Conservation (phyloP, 129 eudicot species). For the Artemisia annua region DNA sequence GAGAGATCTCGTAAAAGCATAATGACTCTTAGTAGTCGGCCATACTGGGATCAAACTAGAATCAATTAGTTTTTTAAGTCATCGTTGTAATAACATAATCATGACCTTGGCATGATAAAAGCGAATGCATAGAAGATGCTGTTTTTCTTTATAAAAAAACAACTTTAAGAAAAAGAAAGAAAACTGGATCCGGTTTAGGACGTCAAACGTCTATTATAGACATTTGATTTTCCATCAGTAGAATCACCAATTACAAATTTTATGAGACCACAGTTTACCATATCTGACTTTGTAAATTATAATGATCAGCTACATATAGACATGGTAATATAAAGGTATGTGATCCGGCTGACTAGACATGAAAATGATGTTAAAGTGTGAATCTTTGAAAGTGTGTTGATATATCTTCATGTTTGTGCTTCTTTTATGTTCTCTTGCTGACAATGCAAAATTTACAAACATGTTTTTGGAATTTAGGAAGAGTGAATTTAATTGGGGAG, state of each 20-base stretch:
- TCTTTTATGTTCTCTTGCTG: neutral
- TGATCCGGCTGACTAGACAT: conserved; percentile 5
- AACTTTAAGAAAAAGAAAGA: neutral
- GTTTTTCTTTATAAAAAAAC: too few relatives aligned
- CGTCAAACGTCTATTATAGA: conserved; percentile 19
- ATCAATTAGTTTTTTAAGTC: neutral
- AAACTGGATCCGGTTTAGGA: conserved; percentile 1
- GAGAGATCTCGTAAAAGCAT: neutral
- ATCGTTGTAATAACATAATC: too few relatives aligned
- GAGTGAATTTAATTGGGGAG: conserved; percentile 99
- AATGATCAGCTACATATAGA: conserved; percentile 9
- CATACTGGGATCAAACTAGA: too few relatives aligned
- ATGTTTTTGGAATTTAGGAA: conserved; percentile 43
- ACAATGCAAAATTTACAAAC: neutral
- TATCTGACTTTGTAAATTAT: neutral
- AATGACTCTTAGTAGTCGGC: too few relatives aligned
- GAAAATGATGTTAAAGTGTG: neutral
- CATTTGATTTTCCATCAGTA: conserved; percentile 1
- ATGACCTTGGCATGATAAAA: too few relatives aligned
- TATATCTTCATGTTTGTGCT: conserved; percentile 8
- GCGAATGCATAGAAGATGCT: too few relatives aligned
- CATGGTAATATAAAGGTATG: conserved; percentile 4
- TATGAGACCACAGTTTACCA: neutral
- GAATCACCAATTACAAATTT: conserved; percentile 6
- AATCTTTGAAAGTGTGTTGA: neutral